Evolutionary conservation across 176 grass and related monocot genomes (phyloP).

Genomic region (Guadua angustifolia): DNA sequence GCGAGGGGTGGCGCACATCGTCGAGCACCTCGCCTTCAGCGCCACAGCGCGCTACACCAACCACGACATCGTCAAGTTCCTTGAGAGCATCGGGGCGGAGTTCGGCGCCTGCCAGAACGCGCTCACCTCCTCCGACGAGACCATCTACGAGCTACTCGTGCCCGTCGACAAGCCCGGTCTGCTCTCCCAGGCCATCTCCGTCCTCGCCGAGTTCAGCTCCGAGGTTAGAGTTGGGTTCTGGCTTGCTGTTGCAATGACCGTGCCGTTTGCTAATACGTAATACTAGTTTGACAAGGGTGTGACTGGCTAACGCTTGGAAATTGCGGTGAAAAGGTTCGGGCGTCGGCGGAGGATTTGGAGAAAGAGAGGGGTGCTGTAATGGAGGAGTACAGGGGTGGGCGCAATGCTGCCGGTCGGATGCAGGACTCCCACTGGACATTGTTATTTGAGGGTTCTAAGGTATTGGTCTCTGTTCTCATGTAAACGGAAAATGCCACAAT

Average conservation of each 20-base stretch:
- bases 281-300: slow-evolving; percentile 1
- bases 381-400: slow-evolving; percentile 88
- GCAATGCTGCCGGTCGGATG: slow-evolving; percentile 46
- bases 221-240: slow-evolving; percentile 51
- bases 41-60: slow-evolving; percentile 76
- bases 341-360: slow-evolving; percentile 85
- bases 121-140: slow-evolving; percentile 95
- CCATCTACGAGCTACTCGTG: slow-evolving; percentile 96
- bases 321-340: slow-evolving; percentile 62
- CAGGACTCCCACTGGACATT: slow-evolving; percentile 95
- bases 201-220: slow-evolving; percentile 91
- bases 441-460: slow-evolving; percentile 95
- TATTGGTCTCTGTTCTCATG: slow-evolving; percentile 41
- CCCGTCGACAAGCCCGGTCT: slow-evolving; percentile 89
- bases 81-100: slow-evolving; percentile 98
- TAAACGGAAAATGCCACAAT: not conserved
- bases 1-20: slow-evolving; percentile 93
- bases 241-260: not conserved
- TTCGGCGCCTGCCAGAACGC: slow-evolving; percentile 98
- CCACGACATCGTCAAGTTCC: slow-evolving; percentile 97
- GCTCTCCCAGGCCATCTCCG: slow-evolving; percentile 91
- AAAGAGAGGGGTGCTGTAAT: slow-evolving; percentile 97
- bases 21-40: slow-evolving; percentile 98
- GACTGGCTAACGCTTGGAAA: slow-evolving; percentile 12
- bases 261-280: not conserved